Conservation (phyloP, 164 flowering plant species). For the Annona cherimola region DNA sequence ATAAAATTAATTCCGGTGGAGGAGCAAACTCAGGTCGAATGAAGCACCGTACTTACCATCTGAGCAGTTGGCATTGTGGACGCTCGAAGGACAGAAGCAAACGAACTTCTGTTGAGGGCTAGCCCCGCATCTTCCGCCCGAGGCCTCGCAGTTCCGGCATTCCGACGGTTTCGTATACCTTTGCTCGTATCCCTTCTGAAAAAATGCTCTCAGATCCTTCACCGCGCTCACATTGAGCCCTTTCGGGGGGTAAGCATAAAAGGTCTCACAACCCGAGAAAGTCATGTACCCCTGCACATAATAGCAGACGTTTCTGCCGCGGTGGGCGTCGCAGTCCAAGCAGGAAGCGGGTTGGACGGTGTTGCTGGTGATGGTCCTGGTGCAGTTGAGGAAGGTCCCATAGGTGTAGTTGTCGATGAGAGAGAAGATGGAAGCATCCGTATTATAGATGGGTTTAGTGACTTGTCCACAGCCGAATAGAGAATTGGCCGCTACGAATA, state of each 20-base stretch:
- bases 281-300: background rate
- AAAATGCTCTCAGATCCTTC: background rate
- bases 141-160: background rate
- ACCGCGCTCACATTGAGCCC: background rate
- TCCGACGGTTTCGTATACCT: background rate
- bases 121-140: constrained; percentile 6
- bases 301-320: background rate
- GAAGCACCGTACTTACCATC: constrained; percentile 17
- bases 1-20: too few species aligned
- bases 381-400: constrained; percentile 6
- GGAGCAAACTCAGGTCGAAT: too few species aligned
- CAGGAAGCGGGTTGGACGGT: background rate
- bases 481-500: too few species aligned
- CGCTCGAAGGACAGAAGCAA: constrained; percentile 6
- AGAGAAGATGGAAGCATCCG: too few species aligned
- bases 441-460: too few species aligned
- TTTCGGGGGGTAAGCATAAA: background rate
- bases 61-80: constrained; percentile 9
- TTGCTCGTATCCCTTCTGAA: background rate
- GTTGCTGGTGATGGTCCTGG: background rate
- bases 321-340: constrained; percentile 4
- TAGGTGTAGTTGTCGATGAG: too few species aligned
- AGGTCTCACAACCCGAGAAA: background rate
- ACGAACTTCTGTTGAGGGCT: background rate
- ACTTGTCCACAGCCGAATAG: too few species aligned